phyloP scores from a whole-genome alignment of 2,329 filamentous ascomycete species.

The Botrytis fabae region DNA sequence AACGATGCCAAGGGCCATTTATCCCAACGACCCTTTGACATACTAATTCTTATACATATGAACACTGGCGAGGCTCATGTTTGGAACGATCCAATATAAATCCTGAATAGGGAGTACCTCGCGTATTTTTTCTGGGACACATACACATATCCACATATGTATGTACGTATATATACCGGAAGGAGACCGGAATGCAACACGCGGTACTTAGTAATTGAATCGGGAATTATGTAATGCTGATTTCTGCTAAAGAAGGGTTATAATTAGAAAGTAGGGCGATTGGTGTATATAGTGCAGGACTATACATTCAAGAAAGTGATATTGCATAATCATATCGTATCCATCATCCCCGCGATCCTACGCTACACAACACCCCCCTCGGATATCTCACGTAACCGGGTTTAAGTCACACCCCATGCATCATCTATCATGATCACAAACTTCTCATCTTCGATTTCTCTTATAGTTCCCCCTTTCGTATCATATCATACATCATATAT shows the following conservation, averaged over 20 bases:
- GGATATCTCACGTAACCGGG: background rate
- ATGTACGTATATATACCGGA: background rate
- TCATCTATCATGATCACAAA: background rate
- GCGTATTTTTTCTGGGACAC: background rate
- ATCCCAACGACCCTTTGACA: background rate
- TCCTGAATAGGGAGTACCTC: background rate
- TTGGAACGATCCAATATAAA: background rate
- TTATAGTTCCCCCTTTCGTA: background rate
- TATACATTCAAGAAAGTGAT: background rate
- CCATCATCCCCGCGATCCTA: background rate
- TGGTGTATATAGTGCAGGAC: background rate
- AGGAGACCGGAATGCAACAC: background rate
- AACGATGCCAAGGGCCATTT: background rate
- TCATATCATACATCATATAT: slow-evolving; percentile 2
- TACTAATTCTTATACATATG: background rate
- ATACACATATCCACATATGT: background rate
- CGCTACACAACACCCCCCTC: too few relatives aligned
- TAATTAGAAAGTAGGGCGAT: background rate
- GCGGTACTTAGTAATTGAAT: background rate
- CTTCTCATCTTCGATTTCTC: background rate
- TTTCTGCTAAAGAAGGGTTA: background rate
- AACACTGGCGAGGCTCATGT: background rate
- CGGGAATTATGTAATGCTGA: background rate
- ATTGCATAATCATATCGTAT: background rate
- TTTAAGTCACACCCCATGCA: background rate